Conservation (phyloP, 176 grass and related monocot species). For the Alopecurus myosuroides region DNA sequence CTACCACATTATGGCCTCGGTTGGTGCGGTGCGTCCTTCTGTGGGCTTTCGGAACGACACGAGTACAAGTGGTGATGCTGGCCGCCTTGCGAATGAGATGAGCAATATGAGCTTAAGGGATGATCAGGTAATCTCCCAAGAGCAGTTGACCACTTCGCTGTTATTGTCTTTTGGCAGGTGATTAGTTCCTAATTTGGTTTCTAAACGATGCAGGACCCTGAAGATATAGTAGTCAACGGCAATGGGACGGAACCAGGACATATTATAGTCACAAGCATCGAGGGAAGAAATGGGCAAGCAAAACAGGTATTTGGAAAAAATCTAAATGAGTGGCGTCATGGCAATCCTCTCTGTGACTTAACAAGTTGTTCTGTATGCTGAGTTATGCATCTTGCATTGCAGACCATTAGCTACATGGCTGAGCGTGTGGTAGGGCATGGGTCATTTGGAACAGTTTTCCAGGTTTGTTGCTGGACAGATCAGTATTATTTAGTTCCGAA, state of each 20-base stretch:
- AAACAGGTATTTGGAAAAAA: constrained; percentile 53
- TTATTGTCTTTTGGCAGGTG: background rate
- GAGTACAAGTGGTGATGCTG: constrained; percentile 28
- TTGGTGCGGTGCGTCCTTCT: constrained; percentile 34
- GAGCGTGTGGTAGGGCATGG: constrained; percentile 73
- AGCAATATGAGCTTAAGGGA: constrained; percentile 80
- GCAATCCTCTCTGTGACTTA: background rate
- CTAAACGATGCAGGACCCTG: constrained; percentile 46
- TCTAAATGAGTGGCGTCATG: background rate
- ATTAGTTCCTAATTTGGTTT: background rate
- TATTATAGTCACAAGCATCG: constrained; percentile 87
- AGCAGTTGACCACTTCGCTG: background rate
- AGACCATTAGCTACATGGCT: constrained; percentile 84
- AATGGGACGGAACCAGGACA: constrained; percentile 84
- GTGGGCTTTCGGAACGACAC: constrained; percentile 44
- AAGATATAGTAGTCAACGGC: constrained; percentile 78
- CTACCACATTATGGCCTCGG: constrained; percentile 54
- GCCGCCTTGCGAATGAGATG: constrained; percentile 58
- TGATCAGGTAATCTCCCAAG: constrained; percentile 56
- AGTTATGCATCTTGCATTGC: constrained; percentile 26
- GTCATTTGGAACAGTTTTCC: constrained; percentile 80
- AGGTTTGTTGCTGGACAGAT: constrained; percentile 43
- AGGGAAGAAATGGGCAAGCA: constrained; percentile 74
- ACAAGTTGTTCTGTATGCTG: constrained; percentile 3
- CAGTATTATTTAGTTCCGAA: background rate